Percentiles rank a stretch among this genome's conserved stretches.
Conservation (phyloP, 352 stramenopile species). For the Phytophthora sojae region DNA sequence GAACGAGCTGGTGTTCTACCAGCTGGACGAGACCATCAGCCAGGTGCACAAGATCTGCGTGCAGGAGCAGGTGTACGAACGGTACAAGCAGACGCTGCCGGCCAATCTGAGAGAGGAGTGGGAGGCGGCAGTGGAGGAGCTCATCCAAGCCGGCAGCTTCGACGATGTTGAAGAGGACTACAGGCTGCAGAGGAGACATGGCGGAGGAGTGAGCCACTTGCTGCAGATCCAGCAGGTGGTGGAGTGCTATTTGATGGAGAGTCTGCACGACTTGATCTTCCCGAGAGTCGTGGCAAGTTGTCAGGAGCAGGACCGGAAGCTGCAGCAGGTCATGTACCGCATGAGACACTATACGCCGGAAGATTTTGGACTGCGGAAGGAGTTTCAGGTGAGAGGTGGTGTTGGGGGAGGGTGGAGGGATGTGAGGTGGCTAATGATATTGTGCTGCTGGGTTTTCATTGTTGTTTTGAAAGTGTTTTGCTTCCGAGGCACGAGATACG, state of each 20-base stretch:
- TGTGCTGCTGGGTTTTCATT: constrained; percentile 1
- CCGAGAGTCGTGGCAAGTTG: constrained; percentile 55
- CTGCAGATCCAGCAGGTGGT: constrained; percentile 83
- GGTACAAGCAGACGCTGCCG: constrained; percentile 57
- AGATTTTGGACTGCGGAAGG: constrained; percentile 73
- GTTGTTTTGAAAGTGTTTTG: constrained; percentile 42
- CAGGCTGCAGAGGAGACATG: constrained; percentile 25
- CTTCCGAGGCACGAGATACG: constrained; percentile 46
- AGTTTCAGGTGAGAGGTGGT: constrained; percentile 62
- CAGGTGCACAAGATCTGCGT: constrained; percentile 68
- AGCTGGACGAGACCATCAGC: constrained; percentile 68
- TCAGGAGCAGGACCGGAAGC: constrained; percentile 51
- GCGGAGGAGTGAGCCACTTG: constrained; percentile 42
- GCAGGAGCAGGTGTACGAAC: constrained; percentile 52
- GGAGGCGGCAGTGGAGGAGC: constrained; percentile 61
- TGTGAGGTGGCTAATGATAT: background rate
- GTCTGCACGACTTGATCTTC: constrained; percentile 69
- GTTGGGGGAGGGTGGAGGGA: background rate
- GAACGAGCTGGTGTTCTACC: constrained; percentile 77
- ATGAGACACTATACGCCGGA: constrained; percentile 71
- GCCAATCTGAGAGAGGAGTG: constrained; percentile 61
- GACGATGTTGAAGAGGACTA: constrained; percentile 45
- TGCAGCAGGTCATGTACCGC: constrained; percentile 50
- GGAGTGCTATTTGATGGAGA: constrained; percentile 85
- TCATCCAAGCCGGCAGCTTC: constrained; percentile 57